These are phyloP conservation scores for Trichoderma koningiopsis DNA, from an alignment of 2,329 filamentous ascomycete species.

Conservation along the genomic window DNA sequence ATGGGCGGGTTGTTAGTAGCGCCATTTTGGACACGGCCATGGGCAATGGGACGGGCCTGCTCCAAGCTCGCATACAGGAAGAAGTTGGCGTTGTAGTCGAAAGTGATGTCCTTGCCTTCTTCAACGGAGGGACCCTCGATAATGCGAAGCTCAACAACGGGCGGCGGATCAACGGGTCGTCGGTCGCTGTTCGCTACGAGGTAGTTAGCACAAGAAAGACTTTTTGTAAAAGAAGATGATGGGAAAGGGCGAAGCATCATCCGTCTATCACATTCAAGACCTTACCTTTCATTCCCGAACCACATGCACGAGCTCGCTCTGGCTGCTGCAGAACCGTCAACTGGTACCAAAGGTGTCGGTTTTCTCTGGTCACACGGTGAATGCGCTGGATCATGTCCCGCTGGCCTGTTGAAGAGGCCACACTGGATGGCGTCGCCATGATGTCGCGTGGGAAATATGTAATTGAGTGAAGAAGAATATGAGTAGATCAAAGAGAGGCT, in stretches of 20 bases:
- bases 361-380: slow-evolving; percentile 64
- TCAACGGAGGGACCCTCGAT: slow-evolving; percentile 70
- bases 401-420: slow-evolving; percentile 35
- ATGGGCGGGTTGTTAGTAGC: slow-evolving; percentile 77
- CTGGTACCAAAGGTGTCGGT: slow-evolving; percentile 76
- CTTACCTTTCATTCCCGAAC: slow-evolving; percentile 92
- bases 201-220: slow-evolving; percentile 28
- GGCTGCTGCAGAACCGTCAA: slow-evolving; percentile 91
- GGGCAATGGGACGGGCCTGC: slow-evolving; percentile 78
- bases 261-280: slow-evolving; percentile 1
- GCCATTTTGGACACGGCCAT: slow-evolving; percentile 70
- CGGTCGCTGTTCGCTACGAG: slow-evolving; percentile 61
- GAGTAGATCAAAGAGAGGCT: slow-evolving; percentile 11
- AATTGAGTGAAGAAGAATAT: background rate
- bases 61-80: slow-evolving; percentile 94
- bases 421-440: slow-evolving; percentile 41
- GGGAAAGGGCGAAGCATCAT: background rate
- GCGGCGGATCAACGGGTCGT: slow-evolving; percentile 89
- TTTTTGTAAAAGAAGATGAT: background rate
- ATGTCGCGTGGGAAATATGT: slow-evolving; percentile 28
- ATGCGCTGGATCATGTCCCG: slow-evolving; percentile 51
- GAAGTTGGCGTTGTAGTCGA: slow-evolving; percentile 94
- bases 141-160: slow-evolving; percentile 88
- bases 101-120: slow-evolving; percentile 72
- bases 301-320: slow-evolving; percentile 90